phyloP scores from a whole-genome alignment of 768 basidiomycete genomes.

The Boletales sp. region DNA sequence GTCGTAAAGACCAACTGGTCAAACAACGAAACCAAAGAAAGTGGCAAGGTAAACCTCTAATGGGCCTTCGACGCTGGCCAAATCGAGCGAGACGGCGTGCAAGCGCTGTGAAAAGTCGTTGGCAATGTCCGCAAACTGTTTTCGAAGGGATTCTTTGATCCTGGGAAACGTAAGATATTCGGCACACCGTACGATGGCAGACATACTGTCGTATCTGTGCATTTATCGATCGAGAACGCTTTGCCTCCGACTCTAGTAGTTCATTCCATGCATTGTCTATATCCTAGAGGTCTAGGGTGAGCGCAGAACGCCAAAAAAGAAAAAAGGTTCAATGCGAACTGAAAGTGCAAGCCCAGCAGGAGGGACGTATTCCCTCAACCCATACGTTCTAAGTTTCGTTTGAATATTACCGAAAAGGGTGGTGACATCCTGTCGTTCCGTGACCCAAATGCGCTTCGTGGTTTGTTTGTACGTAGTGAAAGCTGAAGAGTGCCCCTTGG shows the following conservation, averaged over 20 bases:
- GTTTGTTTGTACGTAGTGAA: slow-evolving; percentile 84
- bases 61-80: slow-evolving; percentile 73
- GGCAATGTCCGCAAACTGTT: slow-evolving; percentile 72
- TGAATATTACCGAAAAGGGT: slow-evolving; percentile 91
- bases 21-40: slow-evolving; percentile 6
- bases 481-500: slow-evolving; percentile 66
- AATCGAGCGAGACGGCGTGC: slow-evolving; percentile 60
- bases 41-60: slow-evolving; percentile 52
- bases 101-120: slow-evolving; percentile 72
- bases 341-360: slow-evolving; percentile 61
- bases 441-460: slow-evolving; percentile 83
- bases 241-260: slow-evolving; percentile 71
- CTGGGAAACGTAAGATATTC: slow-evolving; percentile 35
- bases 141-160: slow-evolving; percentile 78
- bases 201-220: slow-evolving; percentile 84
- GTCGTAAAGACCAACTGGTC: not conserved
- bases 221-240: slow-evolving; percentile 78
- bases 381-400: slow-evolving; percentile 90
- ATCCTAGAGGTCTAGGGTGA: slow-evolving; percentile 41
- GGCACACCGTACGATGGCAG: not conserved
- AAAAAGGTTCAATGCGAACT: slow-evolving; percentile 31
- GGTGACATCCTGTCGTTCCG: slow-evolving; percentile 82
- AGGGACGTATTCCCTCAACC: slow-evolving; percentile 79
- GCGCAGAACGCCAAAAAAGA: not conserved
- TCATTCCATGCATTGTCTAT: slow-evolving; percentile 75